Evolutionary conservation across 1,139 yeast genomes (phyloP).

Genomic region (Geotrichum cucujoidarum): DNA sequence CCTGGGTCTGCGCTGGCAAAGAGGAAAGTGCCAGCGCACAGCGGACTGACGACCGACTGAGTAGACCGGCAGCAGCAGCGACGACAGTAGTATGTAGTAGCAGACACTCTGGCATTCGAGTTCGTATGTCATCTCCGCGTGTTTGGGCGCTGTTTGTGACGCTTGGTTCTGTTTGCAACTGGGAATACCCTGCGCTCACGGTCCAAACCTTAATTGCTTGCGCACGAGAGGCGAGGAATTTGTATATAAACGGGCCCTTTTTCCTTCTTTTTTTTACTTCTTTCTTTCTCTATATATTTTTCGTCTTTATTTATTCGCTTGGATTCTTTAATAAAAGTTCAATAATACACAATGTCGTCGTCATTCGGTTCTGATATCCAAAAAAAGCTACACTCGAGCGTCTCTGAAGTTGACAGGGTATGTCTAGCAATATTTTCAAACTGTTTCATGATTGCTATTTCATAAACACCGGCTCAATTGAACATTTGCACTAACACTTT

Average conservation of each 20-base stretch:
- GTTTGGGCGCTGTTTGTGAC: too few relatives aligned
- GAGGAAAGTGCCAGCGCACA: too few relatives aligned
- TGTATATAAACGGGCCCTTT: neutral
- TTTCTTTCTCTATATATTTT: neutral
- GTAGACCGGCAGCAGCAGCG: too few relatives aligned
- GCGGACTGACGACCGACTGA: too few relatives aligned
- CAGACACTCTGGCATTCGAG: too few relatives aligned
- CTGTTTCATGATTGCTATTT: neutral
- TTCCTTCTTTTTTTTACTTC: neutral
- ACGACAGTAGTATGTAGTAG: too few relatives aligned
- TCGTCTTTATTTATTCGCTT: neutral
- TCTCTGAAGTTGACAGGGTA: constrained; percentile 32
- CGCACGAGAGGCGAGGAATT: too few relatives aligned
- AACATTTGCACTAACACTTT: neutral
- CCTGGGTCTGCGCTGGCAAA: too few relatives aligned
- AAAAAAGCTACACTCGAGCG: constrained; percentile 28
- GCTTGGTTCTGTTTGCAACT: too few relatives aligned
- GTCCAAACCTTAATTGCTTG: too few relatives aligned
- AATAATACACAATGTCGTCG: constrained; percentile 1
- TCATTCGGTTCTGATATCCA: constrained; percentile 24
- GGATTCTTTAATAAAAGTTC: neutral
- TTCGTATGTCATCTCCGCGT: too few relatives aligned
- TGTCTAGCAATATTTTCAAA: constrained; percentile 9
- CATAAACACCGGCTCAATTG: neutral
- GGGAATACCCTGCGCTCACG: too few relatives aligned